Base-by-base conservation (phyloP, 2,329 filamentous ascomycete species). In the Aspergillus pseudoglaucus region DNA sequence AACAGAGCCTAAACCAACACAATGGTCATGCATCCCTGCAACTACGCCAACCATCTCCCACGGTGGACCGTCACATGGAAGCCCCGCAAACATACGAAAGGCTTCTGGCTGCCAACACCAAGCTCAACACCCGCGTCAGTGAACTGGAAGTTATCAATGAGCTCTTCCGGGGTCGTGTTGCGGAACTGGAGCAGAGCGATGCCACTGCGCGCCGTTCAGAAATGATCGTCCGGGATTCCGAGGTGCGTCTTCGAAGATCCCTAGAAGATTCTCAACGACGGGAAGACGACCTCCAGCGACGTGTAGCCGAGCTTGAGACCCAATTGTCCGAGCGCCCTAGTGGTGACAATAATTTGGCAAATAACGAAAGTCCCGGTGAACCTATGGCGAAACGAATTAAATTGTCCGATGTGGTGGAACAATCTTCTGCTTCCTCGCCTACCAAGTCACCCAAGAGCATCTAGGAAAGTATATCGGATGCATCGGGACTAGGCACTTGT, bases 141-240 rank as follows among this genome's bases (percentile, higher is more conserved):
- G 93, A 98, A 68, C 79, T 98, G 20, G 93, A 98, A 65, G 81
- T 98, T 45, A 96, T 98, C 74, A 96, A 90, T 60, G 86, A 87
- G 62, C 75, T 90, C 40, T 90, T 89, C 67, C 78, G 84, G 44
- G 84, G 84, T 33, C 81, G 85, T 9, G 82, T 96, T 37, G 68
- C 83, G 64, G 78, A 93, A 63, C 76, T 93, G 10, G 88, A 94
- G 64, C 81, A 84, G 56, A 85, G 85, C 61, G 87, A 91, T 63
- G 80, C 80, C 42, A 82, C 79, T 42, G 81, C 85, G 45, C 72
- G 84, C 62, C 71, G 82, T 61, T 76, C 80, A 55, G 71, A 82
- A 70, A 71, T 77, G 65, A 70, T 75, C 57, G 71, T 72, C 47
- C 72, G 75, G 44, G 77, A 80, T 55, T 77, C 76, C 27, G 77